Evolutionary conservation across 73 alveolate species (phyloP), one percentile per base, ranked within the genome.

Genomic region (Loxodes magnus): DNA sequence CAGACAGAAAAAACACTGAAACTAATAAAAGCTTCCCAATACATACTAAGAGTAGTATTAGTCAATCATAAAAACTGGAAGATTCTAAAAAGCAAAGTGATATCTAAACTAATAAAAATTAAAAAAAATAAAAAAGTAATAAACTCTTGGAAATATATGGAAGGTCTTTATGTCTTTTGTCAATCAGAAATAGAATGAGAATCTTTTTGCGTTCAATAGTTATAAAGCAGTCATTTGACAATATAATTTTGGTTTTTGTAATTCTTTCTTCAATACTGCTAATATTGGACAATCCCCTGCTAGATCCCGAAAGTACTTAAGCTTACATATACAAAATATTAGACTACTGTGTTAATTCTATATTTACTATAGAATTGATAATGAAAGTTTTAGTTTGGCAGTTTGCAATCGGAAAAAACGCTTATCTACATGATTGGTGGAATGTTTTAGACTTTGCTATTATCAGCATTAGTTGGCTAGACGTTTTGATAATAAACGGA

Each of bases 371-470:
- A 12, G 88, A 74, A 51, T 52, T 71, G 5, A 22, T 55, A 5
- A 25, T 64, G 19, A 74, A 74, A 34, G 43, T 43, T 24, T 46
- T 65, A 4, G 79, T 57, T 6, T 37, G 53, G 46, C 75, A 75
- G 9, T 73, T 73, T 44, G 46, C 48, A 5, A 5, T 2, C 3
- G 79, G 76, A 0, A 43, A 65, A 46, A 29, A 23, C 4, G 27
- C 80, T 16, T 73, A 73, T 41, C 52, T 73, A 2, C 53, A 39
- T 35, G 77, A 65, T 43, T 23, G 53, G 31, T 73, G 79, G 76
- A 73, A 73, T 27, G 38, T 66, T 5, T 49, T 73, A 7, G 87
- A 73, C 46, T 73, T 73, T 29, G 23, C 30, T 1, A 68, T 74
- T 9, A 71, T 69, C 1, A 30, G 56, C 21, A 30, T 61, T 6